phyloP scores from a whole-genome alignment of 2,329 filamentous ascomycete genomes.

The Paradendryphiella salina region DNA sequence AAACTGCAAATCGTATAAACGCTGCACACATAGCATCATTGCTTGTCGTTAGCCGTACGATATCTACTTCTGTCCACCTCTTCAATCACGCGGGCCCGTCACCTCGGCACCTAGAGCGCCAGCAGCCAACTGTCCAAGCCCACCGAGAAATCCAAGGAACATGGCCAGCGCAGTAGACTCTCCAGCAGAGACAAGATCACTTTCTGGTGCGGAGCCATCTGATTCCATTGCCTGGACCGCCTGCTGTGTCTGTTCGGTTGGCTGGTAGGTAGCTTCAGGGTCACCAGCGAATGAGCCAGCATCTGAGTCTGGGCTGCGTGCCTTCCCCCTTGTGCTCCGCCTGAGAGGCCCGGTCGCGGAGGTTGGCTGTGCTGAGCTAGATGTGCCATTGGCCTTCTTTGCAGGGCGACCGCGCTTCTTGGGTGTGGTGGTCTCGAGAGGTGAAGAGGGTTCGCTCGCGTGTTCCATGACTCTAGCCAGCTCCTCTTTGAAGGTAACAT shows the following conservation, averaged over 20 bases:
- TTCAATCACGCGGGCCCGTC: conserved; percentile 26
- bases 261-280: conserved; percentile 36
- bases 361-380: conserved; percentile 10
- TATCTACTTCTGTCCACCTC: neutral
- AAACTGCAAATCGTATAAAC: neutral
- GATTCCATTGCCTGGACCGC: conserved; percentile 35
- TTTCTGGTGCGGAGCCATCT: conserved; percentile 31
- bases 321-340: conserved; percentile 25
- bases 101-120: conserved; percentile 45
- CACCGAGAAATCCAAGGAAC: conserved; percentile 41
- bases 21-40: neutral
- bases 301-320: conserved; percentile 25
- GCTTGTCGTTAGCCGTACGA: neutral
- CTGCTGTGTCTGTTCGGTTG: conserved; percentile 23
- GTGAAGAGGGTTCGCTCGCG: conserved; percentile 7
- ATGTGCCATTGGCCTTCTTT: conserved; percentile 28
- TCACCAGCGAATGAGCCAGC: conserved; percentile 22
- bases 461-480: conserved; percentile 14
- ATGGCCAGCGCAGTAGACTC: conserved; percentile 44
- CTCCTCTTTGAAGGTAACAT: conserved; percentile 30
- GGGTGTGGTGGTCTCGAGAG: conserved; percentile 21
- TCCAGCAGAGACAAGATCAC: conserved; percentile 38
- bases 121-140: conserved; percentile 40
- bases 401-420: conserved; percentile 35
- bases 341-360: conserved; percentile 19